Evolutionary conservation across 2,329 filamentous ascomycete genomes (phyloP), one percentile per base, ranked within the genome.

Genomic region (Apiospora koreana): DNA sequence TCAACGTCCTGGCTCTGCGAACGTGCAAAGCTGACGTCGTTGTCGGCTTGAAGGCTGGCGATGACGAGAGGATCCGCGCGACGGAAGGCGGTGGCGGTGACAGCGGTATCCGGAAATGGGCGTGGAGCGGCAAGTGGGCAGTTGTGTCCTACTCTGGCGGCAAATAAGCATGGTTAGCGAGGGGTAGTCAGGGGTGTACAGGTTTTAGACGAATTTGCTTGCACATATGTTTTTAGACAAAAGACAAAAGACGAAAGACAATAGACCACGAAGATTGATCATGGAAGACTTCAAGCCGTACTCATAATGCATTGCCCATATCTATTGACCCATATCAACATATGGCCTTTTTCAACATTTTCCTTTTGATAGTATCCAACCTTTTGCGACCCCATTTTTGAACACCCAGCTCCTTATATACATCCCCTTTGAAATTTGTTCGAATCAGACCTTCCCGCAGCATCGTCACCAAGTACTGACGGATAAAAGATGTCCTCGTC

Each of bases 11-110:
- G 38, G 93, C 96, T 0, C 86, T 99, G 72, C 89, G 96, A 70
- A 99, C 96, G 0, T 98, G 95, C 86, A 99, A 99, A 83, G 95
- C 95, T 0, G 96, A 99, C 79, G 94, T 97, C 9, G 94, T 98
- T 0, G 96, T 98, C 35, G 95, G 94, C 0, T 85, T 99, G n/a
- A 87, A 91, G 18, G 81, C 89, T 10, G 95, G 95, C 8, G 89
- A 92, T 79, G 96, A 99, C 77, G 94, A 98, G 83, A 89, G 91
- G 79, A 84, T 98, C 68, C 90, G 87, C 74, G 85, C 87, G 10
- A 87, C 83, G 68, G 90, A 93, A 68, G 90, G 87, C 21, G 93
- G 93, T 1, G 93, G 92, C 3, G 93, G 91, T 21, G 91, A 94
- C 72, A 83, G 88, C 74, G 81, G 92, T 80, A 87, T 89, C 31